phyloP scores from a whole-genome alignment of 2,329 filamentous ascomycete species.

The Aspergillus thermomutatus region DNA sequence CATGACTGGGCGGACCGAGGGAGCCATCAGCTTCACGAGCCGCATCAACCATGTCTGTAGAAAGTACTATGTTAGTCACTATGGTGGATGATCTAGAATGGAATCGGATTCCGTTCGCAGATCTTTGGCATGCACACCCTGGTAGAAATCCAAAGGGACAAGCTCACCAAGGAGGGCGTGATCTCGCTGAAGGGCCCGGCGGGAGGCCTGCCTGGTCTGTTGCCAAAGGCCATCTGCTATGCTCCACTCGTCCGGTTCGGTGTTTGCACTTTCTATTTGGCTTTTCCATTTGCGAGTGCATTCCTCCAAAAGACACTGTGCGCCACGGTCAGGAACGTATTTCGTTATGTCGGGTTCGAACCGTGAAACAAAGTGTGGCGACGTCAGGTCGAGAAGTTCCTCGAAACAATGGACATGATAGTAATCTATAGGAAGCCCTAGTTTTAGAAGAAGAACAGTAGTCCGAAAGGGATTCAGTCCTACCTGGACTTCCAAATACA shows the following conservation, averaged over 20 bases:
- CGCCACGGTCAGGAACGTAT: constrained; percentile 5
- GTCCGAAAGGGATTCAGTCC: constrained; percentile 1
- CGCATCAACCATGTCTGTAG: neutral
- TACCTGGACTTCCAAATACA: constrained; percentile 3
- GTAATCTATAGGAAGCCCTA: constrained; percentile 4
- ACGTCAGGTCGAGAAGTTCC: constrained; percentile 9
- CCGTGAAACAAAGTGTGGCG: constrained; percentile 5
- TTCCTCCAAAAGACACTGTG: constrained; percentile 8
- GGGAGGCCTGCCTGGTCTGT: neutral
- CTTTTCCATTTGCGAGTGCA: constrained; percentile 8
- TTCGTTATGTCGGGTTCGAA: constrained; percentile 7
- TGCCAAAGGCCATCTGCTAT: constrained; percentile 6
- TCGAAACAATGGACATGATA: constrained; percentile 10
- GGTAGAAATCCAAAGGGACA: no score
- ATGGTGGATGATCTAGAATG: no score
- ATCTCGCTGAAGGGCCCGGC: no score
- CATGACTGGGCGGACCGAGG: no score
- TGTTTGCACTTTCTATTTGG: constrained; percentile 1
- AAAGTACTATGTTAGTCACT: neutral
- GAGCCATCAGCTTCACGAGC: neutral
- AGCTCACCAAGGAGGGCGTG: no score
- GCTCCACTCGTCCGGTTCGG: constrained; percentile 3
- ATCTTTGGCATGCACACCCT: no score
- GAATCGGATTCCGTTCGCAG: no score
- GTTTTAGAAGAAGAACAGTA: neutral